phyloP scores from a whole-genome alignment of 306 rosid species.

The Quercus robur region DNA sequence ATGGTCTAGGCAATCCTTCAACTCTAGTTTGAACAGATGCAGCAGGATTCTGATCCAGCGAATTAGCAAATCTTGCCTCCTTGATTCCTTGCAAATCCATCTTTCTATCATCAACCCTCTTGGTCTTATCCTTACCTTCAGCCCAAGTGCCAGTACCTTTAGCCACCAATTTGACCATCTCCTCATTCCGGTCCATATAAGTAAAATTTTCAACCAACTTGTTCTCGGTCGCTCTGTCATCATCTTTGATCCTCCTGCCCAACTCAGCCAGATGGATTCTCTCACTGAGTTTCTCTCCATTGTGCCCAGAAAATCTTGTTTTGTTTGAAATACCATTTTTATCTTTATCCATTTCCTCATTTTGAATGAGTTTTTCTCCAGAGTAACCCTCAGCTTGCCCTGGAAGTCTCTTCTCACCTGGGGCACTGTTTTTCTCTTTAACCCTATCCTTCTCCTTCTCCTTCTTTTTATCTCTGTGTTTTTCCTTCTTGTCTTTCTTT shows the following conservation, averaged over 20 bases:
- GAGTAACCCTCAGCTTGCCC: conserved; percentile 37
- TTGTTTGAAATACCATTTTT: conserved; percentile 34
- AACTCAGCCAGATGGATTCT: conserved; percentile 49
- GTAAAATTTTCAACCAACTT: conserved; percentile 44
- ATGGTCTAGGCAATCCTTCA: conserved; percentile 42
- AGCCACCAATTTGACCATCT: conserved; percentile 49
- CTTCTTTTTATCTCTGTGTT: conserved; percentile 62
- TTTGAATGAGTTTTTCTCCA: conserved; percentile 42
- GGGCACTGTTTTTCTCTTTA: conserved; percentile 34
- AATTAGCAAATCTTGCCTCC: conserved; percentile 33
- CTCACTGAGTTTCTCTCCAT: conserved; percentile 56
- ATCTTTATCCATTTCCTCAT: conserved; percentile 41
- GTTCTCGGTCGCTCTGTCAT: conserved; percentile 42
- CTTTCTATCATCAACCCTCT: conserved; percentile 42
- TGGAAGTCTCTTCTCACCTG: conserved; percentile 53
- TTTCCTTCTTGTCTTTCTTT: conserved; percentile 78
- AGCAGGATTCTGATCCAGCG: conserved; percentile 36
- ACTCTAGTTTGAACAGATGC: conserved; percentile 45
- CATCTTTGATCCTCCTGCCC: conserved; percentile 60
- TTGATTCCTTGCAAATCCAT: conserved; percentile 43
- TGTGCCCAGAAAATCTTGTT: conserved; percentile 49
- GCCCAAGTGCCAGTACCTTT: conserved; percentile 39
- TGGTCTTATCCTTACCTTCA: conserved; percentile 52
- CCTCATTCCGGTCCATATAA: conserved; percentile 51
- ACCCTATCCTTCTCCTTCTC: conserved; percentile 49